Percentiles rank a stretch among this genome's conserved stretches.
phyloP scores from a whole-genome alignment of 306 rosid genomes.

The Vigna radiata region DNA sequence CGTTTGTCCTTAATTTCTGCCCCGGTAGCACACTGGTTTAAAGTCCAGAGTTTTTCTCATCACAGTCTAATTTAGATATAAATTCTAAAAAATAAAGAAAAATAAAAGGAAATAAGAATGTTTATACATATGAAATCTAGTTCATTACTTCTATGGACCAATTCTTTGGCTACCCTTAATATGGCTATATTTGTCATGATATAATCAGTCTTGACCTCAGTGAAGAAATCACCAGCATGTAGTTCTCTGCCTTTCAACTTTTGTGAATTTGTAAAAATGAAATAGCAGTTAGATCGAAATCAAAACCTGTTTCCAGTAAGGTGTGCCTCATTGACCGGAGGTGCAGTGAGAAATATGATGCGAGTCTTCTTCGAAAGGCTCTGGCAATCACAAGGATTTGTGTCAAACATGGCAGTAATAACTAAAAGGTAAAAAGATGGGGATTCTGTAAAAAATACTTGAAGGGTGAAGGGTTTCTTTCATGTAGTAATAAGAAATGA shows the following conservation, averaged over 20 bases:
- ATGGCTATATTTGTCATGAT: neutral
- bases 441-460: neutral
- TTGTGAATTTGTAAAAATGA: constrained; percentile 10
- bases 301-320: constrained; percentile 54
- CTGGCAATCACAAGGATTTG: constrained; percentile 45
- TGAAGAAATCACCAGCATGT: neutral
- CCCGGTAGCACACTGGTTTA: constrained; percentile 8
- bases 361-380: constrained; percentile 71
- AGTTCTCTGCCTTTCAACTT: neutral
- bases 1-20: constrained; percentile 49
- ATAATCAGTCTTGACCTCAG: neutral
- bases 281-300: neutral
- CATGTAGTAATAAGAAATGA: neutral
- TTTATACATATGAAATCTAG: neutral
- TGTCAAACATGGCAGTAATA: constrained; percentile 34
- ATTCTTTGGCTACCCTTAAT: neutral
- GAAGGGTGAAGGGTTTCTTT: constrained; percentile 20
- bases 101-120: neutral
- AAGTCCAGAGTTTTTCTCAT: constrained; percentile 10
- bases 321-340: constrained; percentile 67
- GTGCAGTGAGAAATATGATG: constrained; percentile 66
- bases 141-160: neutral
- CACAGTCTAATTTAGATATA: neutral
- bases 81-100: neutral
- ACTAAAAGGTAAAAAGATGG: neutral